Percentiles rank a stretch among this genome's conserved stretches.
phyloP scores from a whole-genome alignment of 2,329 filamentous ascomycete genomes.

The Hysterium pulicare region DNA sequence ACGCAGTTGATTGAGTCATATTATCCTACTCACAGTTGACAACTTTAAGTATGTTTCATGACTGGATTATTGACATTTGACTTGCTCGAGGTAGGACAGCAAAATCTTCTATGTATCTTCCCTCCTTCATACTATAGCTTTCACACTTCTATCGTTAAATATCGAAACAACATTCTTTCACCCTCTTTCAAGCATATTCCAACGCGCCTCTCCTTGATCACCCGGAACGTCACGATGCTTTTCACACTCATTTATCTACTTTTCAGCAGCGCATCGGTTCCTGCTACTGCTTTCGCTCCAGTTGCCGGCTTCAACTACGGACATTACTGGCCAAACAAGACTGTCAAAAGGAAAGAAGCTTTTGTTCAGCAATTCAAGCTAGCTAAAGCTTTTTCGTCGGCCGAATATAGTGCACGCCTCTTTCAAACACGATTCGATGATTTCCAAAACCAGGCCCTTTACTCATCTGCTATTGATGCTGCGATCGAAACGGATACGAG shows the following conservation, averaged over 20 bases:
- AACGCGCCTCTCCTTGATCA: too few species aligned
- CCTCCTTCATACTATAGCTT: too few species aligned
- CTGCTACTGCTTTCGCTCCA: background rate
- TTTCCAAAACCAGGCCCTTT: background rate
- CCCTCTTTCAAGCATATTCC: too few species aligned
- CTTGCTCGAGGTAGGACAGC: too few species aligned
- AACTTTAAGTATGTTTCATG: too few species aligned
- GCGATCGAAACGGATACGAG: background rate
- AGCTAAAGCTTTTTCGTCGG: background rate
- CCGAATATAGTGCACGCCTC: background rate
- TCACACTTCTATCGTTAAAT: too few species aligned
- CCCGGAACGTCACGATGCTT: background rate
- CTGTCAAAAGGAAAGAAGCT: background rate
- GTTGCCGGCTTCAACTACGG: background rate
- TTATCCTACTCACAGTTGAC: too few species aligned
- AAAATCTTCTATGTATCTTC: too few species aligned
- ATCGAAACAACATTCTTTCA: too few species aligned
- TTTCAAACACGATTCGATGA: background rate
- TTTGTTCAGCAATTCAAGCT: background rate
- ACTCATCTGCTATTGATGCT: background rate
- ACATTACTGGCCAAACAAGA: background rate
- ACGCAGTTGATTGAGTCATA: too few species aligned
- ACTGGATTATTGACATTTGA: too few species aligned
- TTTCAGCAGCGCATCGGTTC: too few species aligned
- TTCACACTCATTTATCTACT: background rate